These are phyloP conservation scores for Ceratobasidium sp. DNA, from an alignment of 1,284 basidiomycete species.

Conservation along the genomic window DNA sequence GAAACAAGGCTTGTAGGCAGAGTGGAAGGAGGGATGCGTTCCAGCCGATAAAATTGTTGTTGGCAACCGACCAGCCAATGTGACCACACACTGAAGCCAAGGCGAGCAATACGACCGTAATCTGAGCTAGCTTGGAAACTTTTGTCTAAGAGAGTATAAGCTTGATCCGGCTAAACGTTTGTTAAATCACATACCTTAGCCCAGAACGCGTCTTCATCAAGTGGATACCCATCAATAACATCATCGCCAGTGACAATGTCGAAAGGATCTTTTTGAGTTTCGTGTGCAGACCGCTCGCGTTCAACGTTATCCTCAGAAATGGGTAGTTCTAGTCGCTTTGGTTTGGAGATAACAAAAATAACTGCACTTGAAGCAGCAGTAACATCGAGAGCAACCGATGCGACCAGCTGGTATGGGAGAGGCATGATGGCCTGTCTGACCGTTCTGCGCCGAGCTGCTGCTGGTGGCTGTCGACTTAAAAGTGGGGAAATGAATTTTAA, in stretches of 20 bases:
- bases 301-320: constrained; percentile 53
- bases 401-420: constrained; percentile 67
- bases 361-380: constrained; percentile 60
- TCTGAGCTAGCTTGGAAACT: constrained; percentile 18
- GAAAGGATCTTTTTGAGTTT: constrained; percentile 69
- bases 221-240: constrained; percentile 76
- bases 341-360: constrained; percentile 57
- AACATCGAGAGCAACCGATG: constrained; percentile 62
- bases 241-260: constrained; percentile 78
- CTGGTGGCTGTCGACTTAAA: constrained; percentile 6
- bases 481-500: constrained; percentile 14
- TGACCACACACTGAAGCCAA: constrained; percentile 25
- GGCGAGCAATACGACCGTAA: background rate
- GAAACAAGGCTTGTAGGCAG: constrained; percentile 2
- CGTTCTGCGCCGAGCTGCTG: background rate
- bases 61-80: constrained; percentile 13
- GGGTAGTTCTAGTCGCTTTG: constrained; percentile 65
- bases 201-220: constrained; percentile 81
- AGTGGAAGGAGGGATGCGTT: constrained; percentile 13
- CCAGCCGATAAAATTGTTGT: constrained; percentile 7
- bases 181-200: constrained; percentile 58
- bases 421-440: constrained; percentile 16
- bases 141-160: constrained; percentile 45
- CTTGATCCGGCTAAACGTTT: constrained; percentile 46
- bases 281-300: constrained; percentile 48